Evolutionary conservation across 768 basidiomycete species (phyloP), one percentile per base, ranked within the genome.

Genomic region (Trametopsis cervina): DNA sequence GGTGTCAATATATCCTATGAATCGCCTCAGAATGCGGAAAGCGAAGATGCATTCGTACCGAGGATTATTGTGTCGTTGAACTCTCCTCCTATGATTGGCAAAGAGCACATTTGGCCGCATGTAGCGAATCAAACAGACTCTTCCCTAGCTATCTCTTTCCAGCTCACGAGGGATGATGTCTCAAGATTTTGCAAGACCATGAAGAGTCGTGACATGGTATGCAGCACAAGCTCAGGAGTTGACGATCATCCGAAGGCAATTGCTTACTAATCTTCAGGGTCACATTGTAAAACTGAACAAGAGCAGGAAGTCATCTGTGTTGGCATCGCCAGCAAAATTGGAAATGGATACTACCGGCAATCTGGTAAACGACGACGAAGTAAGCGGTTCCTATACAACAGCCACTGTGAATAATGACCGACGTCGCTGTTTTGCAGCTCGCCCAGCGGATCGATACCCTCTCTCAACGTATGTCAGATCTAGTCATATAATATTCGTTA

Each of bases 151-250:
- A n/a, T 54, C 2, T 27, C 63, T 2, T 79, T 78, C 57, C 47
- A 64, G 12, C 52, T 83, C 33, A 56, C 63, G 13, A 59, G 55
- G 22, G 52, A 56, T 21, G 60, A 64, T 20, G 27, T 71, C 3
- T 47, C 59, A 21, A 66, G 67, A 40, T 76, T 83, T 44, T 49
- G 67, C 47, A 55, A 69, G 26, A 63, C 69, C 4, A 49, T 80
- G 40, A 67, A 64, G 33, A 62, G 64, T 45, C 69, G 81, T 39
- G 68, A 69, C 43, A 57, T 82, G 61, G 81, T 81, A 9, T 25
- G 45, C 9, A 3, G n/a, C 24, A 37, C 17, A 40, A 2, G 11
- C 24, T 35, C 25, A 21, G n/a, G 17, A 15, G 4, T 37, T 17
- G 6, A 2, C 4, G 21, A 44, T 2, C n/a, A n/a, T n/a, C n/a